Evolutionary conservation across 345 rosid genomes (phyloP).

Genomic region (Capsella bursapastoris): DNA sequence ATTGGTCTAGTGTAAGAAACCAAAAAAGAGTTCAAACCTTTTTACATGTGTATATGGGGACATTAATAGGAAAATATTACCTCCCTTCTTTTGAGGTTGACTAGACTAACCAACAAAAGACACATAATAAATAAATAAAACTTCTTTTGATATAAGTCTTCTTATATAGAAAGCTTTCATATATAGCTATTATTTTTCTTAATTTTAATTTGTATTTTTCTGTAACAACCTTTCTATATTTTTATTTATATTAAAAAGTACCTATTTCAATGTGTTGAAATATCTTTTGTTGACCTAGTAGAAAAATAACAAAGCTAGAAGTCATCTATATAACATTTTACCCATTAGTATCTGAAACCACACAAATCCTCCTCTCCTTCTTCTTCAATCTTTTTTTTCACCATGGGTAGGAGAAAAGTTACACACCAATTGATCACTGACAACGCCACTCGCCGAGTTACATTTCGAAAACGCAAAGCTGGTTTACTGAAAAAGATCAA

Average conservation of each 20-base stretch:
- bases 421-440: slow-evolving; percentile 41
- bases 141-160: slow-evolving; percentile 12
- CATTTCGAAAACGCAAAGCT: slow-evolving; percentile 42
- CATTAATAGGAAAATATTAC: slow-evolving; percentile 20
- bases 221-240: slow-evolving; percentile 1
- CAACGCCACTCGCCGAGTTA: slow-evolving; percentile 37
- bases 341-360: neutral
- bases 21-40: neutral
- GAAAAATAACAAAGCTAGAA: slow-evolving; percentile 24
- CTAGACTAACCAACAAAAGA: slow-evolving; percentile 24
- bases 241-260: neutral
- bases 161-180: slow-evolving; percentile 19
- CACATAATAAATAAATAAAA: slow-evolving; percentile 11
- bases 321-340: slow-evolving; percentile 37
- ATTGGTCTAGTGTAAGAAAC: too few species aligned
- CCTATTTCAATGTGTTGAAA: neutral
- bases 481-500: slow-evolving; percentile 44
- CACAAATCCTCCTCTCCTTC: slow-evolving; percentile 13
- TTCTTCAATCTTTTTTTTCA: neutral
- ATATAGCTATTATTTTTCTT: slow-evolving; percentile 18
- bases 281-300: slow-evolving; percentile 31
- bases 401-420: slow-evolving; percentile 46
- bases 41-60: slow-evolving; percentile 1
- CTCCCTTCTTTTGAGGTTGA: slow-evolving; percentile 1
- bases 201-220: slow-evolving; percentile 3